Evolutionary conservation across 1,284 basidiomycete genomes (phyloP).

Genomic region (Rhizopogon hawkerae): DNA sequence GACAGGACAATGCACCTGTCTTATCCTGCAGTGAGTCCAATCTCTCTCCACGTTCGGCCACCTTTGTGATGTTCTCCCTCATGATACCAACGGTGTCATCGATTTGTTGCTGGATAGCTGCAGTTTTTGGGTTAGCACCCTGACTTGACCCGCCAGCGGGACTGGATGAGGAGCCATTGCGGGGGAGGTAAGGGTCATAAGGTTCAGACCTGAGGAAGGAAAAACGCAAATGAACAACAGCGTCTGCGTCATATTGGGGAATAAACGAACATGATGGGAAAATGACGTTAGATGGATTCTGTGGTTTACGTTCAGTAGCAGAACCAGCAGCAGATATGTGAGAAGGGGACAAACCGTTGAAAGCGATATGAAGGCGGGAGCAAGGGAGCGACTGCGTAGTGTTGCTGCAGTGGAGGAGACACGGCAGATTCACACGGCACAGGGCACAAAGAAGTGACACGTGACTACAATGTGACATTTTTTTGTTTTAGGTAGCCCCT

Average conservation of each 20-base stretch:
- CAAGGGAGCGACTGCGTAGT: constrained; percentile 18
- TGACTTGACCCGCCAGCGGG: constrained; percentile 33
- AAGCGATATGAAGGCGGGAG: constrained; percentile 10
- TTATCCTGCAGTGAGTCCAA: constrained; percentile 95
- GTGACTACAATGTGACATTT: constrained; percentile 5
- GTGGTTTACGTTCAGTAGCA: neutral
- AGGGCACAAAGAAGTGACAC: constrained; percentile 5
- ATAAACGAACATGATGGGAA: constrained; percentile 20
- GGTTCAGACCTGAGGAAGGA: constrained; percentile 70
- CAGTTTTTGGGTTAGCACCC: constrained; percentile 73
- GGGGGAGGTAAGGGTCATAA: constrained; percentile 93
- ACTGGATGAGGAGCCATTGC: constrained; percentile 60
- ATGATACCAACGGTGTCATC: constrained; percentile 95
- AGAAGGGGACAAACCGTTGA: constrained; percentile 13
- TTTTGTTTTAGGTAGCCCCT: neutral
- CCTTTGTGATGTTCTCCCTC: constrained; percentile 96
- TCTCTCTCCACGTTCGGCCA: constrained; percentile 91
- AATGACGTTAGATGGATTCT: constrained; percentile 7
- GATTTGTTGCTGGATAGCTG: constrained; percentile 89
- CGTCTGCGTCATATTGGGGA: neutral
- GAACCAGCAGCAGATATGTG: neutral
- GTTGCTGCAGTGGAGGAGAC: constrained; percentile 7
- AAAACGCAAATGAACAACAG: constrained; percentile 7
- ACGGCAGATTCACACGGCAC: constrained; percentile 5
- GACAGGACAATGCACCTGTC: constrained; percentile 63